phyloP scores from a whole-genome alignment of 2,329 filamentous ascomycete species.

The Penicillium sp. region DNA sequence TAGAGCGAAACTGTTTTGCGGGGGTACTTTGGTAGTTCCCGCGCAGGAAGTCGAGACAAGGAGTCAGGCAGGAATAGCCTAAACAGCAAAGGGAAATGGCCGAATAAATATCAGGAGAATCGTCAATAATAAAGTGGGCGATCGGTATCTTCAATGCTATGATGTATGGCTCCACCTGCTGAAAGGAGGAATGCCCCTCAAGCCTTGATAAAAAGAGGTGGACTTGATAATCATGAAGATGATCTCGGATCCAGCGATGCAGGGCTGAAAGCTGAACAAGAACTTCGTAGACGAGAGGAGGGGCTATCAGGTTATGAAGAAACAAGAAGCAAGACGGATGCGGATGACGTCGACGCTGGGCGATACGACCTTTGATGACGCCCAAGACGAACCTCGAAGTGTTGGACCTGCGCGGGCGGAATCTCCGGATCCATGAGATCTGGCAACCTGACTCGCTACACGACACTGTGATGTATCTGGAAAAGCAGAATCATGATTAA shows the following conservation, averaged over 20 bases:
- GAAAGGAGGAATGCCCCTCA: constrained; percentile 4
- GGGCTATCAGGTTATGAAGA: constrained; percentile 11
- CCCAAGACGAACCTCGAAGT: constrained; percentile 18
- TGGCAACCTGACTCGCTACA: constrained; percentile 11
- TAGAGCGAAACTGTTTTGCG: constrained; percentile 36
- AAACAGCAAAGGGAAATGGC: constrained; percentile 14
- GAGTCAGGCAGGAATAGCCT: constrained; percentile 2
- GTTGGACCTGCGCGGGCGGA: constrained; percentile 18
- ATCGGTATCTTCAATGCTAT: constrained; percentile 22
- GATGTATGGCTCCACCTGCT: constrained; percentile 19
- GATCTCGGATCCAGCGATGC: background rate
- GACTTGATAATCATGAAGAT: background rate
- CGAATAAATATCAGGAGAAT: constrained; percentile 6
- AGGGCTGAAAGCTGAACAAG: background rate
- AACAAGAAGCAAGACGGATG: constrained; percentile 19
- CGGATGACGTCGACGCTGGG: constrained; percentile 44
- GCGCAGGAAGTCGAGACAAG: constrained; percentile 4
- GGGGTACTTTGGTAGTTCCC: constrained; percentile 21
- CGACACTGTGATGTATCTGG: background rate
- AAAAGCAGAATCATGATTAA: background rate
- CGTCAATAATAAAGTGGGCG: constrained; percentile 13
- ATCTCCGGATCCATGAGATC: constrained; percentile 20
- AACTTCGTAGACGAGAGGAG: constrained; percentile 24
- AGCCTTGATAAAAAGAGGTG: background rate
- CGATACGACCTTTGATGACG: constrained; percentile 30